Percentiles rank a stretch among this genome's conserved stretches.
phyloP scores from a whole-genome alignment of 495 filamentous ascomycete species.

The Penicillium crystallinum region DNA sequence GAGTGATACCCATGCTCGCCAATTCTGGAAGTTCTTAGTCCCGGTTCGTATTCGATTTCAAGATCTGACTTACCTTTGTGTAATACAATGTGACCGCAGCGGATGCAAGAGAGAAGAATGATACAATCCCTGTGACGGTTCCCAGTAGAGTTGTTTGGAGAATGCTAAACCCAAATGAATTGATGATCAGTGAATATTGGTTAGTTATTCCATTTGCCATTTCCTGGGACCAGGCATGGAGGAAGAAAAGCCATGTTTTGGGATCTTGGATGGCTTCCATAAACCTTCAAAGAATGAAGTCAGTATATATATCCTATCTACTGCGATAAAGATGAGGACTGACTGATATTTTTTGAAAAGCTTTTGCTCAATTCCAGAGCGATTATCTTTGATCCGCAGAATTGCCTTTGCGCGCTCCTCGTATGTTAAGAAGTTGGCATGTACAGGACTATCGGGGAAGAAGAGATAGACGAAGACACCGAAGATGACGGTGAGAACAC shows the following conservation, averaged over 20 bases:
- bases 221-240: constrained; percentile 39
- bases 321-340: background rate
- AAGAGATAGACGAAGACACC: constrained; percentile 45
- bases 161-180: constrained; percentile 36
- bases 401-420: constrained; percentile 53
- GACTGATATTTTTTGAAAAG: constrained; percentile 49
- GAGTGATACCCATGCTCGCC: constrained; percentile 34
- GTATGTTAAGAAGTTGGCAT: constrained; percentile 49
- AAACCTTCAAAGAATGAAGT: constrained; percentile 12
- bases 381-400: constrained; percentile 50
- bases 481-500: constrained; percentile 45
- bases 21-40: constrained; percentile 17
- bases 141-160: constrained; percentile 35
- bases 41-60: background rate
- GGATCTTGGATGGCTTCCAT: constrained; percentile 26
- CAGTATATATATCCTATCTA: background rate
- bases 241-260: constrained; percentile 31
- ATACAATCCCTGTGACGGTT: constrained; percentile 29
- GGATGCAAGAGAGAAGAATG: constrained; percentile 28
- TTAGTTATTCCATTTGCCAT: constrained; percentile 41
- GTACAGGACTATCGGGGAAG: constrained; percentile 55
- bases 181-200: constrained; percentile 41
- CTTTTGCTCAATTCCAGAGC: constrained; percentile 56
- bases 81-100: constrained; percentile 25
- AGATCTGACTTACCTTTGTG: constrained; percentile 15